A percentile compares a stretch with the other conserved stretches of the same genome.
phyloP scores from a whole-genome alignment of 2,329 filamentous ascomycete genomes.

The Phyllosticta citrichinensis region DNA sequence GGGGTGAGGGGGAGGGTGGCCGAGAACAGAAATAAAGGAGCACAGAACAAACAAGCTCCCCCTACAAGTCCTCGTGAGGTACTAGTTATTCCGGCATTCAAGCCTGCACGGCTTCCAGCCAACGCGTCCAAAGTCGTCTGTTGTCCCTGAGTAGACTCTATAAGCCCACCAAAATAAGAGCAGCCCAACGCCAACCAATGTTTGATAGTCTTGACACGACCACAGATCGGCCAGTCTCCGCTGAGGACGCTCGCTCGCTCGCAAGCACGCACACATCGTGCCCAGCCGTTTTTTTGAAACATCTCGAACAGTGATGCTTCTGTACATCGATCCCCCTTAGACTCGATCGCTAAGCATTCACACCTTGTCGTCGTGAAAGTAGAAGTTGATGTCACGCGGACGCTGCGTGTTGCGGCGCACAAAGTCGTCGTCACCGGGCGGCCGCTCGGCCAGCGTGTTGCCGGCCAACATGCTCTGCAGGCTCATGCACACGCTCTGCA shows the following conservation, averaged over 20 bases:
- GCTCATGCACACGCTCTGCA: slow-evolving; percentile 94
- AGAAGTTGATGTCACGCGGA: slow-evolving; percentile 82
- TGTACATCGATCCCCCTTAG: background rate
- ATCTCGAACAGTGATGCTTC: background rate
- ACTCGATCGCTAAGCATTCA: slow-evolving; percentile 15
- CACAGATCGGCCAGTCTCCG: background rate
- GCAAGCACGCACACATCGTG: background rate
- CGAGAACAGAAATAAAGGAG: background rate
- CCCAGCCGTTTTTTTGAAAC: background rate
- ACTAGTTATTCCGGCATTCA: background rate
- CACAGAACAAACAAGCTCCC: background rate
- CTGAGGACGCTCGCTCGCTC: background rate
- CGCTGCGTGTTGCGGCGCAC: slow-evolving; percentile 68
- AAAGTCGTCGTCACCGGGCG: slow-evolving; percentile 83
- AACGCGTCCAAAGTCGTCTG: background rate
- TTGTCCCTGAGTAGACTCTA: background rate
- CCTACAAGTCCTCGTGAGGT: background rate
- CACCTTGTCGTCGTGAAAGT: slow-evolving; percentile 76
- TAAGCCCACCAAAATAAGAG: background rate
- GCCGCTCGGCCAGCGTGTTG: slow-evolving; percentile 83
- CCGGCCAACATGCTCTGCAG: slow-evolving; percentile 97
- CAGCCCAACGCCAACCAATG: background rate
- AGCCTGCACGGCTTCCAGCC: background rate
- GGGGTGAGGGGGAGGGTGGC: too few relatives aligned
- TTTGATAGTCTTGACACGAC: background rate